A percentile compares a stretch with the other conserved stretches of the same genome.
phyloP scores from a whole-genome alignment of 805 yeast species.

The Candida arabinofermentans region DNA sequence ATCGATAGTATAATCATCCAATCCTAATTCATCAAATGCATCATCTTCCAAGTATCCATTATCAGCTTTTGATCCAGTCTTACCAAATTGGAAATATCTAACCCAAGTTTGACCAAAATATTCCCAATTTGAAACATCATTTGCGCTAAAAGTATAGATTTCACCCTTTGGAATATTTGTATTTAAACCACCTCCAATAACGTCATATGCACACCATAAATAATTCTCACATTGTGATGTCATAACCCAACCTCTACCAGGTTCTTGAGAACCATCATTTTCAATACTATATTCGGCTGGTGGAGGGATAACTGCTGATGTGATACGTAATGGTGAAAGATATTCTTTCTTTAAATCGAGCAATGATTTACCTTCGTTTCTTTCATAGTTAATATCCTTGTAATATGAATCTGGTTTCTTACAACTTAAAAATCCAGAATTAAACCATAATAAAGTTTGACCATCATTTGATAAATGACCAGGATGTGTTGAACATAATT shows the following conservation, averaged over 20 bases:
- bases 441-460: slow-evolving; percentile 56
- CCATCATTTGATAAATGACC: slow-evolving; percentile 55
- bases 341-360: slow-evolving; percentile 35
- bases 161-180: slow-evolving; percentile 41
- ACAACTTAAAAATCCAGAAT: slow-evolving; percentile 65
- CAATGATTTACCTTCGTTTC: slow-evolving; percentile 22
- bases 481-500: slow-evolving; percentile 60
- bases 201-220: slow-evolving; percentile 59
- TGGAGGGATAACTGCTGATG: slow-evolving; percentile 50
- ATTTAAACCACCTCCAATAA: slow-evolving; percentile 44
- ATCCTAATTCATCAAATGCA: slow-evolving; percentile 28
- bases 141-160: slow-evolving; percentile 35
- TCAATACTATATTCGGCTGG: slow-evolving; percentile 34
- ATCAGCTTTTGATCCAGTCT: slow-evolving; percentile 20
- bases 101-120: slow-evolving; percentile 54
- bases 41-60: slow-evolving; percentile 30
- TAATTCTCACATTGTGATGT: slow-evolving; percentile 50
- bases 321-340: slow-evolving; percentile 38
- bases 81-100: slow-evolving; percentile 31
- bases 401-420: slow-evolving; percentile 39
- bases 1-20: slow-evolving; percentile 15
- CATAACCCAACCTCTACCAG: slow-evolving; percentile 53
- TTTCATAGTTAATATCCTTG: slow-evolving; percentile 33
- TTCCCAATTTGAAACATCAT: slow-evolving; percentile 32
- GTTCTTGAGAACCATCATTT: slow-evolving; percentile 34